Percentiles rank a stretch among this genome's conserved stretches.
phyloP scores from a whole-genome alignment of 495 filamentous ascomycete genomes.

The Copromyces sp. region DNA sequence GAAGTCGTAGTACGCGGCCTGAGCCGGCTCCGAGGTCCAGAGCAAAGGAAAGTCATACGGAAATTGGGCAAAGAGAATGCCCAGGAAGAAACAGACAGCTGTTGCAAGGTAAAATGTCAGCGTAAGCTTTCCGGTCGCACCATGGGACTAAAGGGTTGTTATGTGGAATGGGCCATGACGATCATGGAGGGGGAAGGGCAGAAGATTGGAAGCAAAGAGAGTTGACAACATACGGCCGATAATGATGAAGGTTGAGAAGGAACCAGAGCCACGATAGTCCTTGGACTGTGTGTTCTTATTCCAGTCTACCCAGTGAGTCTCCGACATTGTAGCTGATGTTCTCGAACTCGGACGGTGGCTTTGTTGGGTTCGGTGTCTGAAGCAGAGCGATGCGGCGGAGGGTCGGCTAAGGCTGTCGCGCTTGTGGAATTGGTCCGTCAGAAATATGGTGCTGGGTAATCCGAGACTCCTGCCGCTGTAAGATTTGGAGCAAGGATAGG shows the following conservation, averaged over 20 bases:
- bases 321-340: constrained; percentile 13
- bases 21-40: constrained; percentile 62
- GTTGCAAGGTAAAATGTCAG: constrained; percentile 5
- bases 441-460: not conserved
- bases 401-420: not conserved
- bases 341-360: not conserved
- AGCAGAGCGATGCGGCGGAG: not conserved
- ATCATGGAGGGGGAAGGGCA: not conserved
- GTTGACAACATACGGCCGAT: constrained; percentile 64
- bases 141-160: not conserved
- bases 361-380: not conserved
- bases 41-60: constrained; percentile 97
- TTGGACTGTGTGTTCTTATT: constrained; percentile 37
- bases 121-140: constrained; percentile 1
- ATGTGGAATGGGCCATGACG: not conserved
- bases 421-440: not conserved
- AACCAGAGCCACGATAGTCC: constrained; percentile 39
- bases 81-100: constrained; percentile 94
- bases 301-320: constrained; percentile 36
- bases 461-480: not conserved
- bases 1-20: constrained; percentile 58
- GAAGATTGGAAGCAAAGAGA: not conserved
- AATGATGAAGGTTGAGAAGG: constrained; percentile 91
- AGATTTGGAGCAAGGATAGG: not conserved
- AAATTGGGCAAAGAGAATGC: constrained; percentile 93